Base-by-base conservation (phyloP, 2,329 filamentous ascomycete species). In the Penicillium sp. region DNA sequence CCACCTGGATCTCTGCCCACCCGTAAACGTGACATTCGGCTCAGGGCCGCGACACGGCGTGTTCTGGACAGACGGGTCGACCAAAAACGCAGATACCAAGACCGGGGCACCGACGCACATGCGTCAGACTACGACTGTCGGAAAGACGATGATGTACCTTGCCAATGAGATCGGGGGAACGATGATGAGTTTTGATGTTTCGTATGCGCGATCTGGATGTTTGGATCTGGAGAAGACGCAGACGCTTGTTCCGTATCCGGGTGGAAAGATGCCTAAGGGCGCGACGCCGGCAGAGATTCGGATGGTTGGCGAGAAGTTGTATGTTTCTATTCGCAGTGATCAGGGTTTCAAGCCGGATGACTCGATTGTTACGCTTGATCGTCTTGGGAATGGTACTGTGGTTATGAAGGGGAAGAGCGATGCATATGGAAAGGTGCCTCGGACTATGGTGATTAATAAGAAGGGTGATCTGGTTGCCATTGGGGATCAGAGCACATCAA, bases 401-500 rank as follows among this genome's bases (percentile, higher is more conserved):
- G 73, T 68, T 0, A 80, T 85, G 55, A 70, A 84, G 3, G 82
- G 88, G 64, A 78, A 85, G 27, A 81, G 81, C n/a, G 80, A 88
- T 0, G 82, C 86, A 0, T 87, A 88, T 49, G 90, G 90, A 2
- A 72, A 76, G 8, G 83, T 81, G 54, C 90, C 90, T 0, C 81
- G 90, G 23, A 87, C 89, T 42, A 89, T 91, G 71, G 83, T 81
- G 50, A 74, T 91, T 55, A 92, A 88, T 72, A 80, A 80, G 60
- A 82, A 81, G 11, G 89, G 89, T 1, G 80, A 81, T 54, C 74
- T 88, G 57, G 75, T 91, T 3, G 89, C 87, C 1, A 84, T 91
- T 27, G 88, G 82, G 0, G 79, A 89, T 62, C 88, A 92, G 73
- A 74, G 75, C 16, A 85, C 85, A 50, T 77, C 80, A 31, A 83